Evolutionary conservation across 2,329 filamentous ascomycete genomes (phyloP).

Genomic region (Phymatotrichopsis omnivora): DNA sequence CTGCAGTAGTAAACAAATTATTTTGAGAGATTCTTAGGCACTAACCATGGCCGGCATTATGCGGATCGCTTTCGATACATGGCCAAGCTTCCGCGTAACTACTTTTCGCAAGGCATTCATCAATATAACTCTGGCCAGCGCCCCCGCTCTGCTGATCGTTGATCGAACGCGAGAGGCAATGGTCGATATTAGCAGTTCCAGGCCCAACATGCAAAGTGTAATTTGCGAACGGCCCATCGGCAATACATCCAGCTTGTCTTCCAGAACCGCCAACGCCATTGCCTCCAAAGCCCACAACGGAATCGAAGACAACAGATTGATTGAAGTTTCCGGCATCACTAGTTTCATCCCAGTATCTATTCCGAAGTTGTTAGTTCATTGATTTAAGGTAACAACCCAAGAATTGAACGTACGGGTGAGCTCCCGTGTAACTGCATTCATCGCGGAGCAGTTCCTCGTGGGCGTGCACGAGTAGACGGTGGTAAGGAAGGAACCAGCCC

Average conservation of each 20-base stretch:
- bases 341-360: conserved; percentile 36
- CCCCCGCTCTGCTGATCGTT: not conserved
- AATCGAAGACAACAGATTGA: conserved; percentile 33
- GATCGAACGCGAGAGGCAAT: not conserved
- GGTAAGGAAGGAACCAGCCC: conserved; percentile 35
- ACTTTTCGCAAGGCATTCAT: not conserved
- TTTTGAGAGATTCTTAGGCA: not conserved
- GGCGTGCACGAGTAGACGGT: conserved; percentile 33
- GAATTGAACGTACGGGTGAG: conserved; percentile 30
- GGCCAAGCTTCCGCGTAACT: not conserved
- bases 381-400: not conserved
- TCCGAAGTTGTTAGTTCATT: not conserved
- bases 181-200: not conserved
- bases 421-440: conserved; percentile 34
- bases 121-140: not conserved
- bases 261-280: conserved; percentile 31
- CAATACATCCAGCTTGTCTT: conserved; percentile 35
- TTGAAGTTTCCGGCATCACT: conserved; percentile 28
- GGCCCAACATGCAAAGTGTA: conserved; percentile 18
- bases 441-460: conserved; percentile 33
- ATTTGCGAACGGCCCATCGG: conserved; percentile 35
- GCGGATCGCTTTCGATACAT: not conserved
- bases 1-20: conserved; percentile 20
- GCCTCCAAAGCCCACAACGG: conserved; percentile 34
- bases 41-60: too few relatives aligned